Conservation (phyloP, 2,329 filamentous ascomycete genomes). For the Xylaria sp. region DNA sequence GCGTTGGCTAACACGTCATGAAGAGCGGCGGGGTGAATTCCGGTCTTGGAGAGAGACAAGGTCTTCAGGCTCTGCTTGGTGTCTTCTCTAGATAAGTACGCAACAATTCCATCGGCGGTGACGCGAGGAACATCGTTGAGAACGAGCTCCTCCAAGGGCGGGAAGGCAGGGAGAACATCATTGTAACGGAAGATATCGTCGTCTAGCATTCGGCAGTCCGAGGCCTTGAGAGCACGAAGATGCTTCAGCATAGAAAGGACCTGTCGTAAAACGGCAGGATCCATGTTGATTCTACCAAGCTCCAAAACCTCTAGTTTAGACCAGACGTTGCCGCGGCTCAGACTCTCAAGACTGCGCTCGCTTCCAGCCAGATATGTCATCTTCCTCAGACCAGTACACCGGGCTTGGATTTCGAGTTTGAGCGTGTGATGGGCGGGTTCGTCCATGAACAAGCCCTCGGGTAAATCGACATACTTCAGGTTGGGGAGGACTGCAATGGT, state of each 20-base stretch:
- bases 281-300: constrained; percentile 61
- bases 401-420: constrained; percentile 75
- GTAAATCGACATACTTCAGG: constrained; percentile 83
- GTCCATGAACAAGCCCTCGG: constrained; percentile 79
- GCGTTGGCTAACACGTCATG: constrained; percentile 56
- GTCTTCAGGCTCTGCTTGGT: constrained; percentile 58
- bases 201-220: constrained; percentile 62
- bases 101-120: constrained; percentile 63
- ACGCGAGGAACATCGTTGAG: constrained; percentile 67
- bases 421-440: constrained; percentile 70
- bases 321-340: constrained; percentile 64
- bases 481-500: constrained; percentile 81
- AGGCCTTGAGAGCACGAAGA: constrained; percentile 70
- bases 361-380: constrained; percentile 80
- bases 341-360: constrained; percentile 68
- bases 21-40: constrained; percentile 58
- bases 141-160: constrained; percentile 66
- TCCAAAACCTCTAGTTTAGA: constrained; percentile 67
- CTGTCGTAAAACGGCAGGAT: constrained; percentile 64
- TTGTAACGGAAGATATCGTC: constrained; percentile 69
- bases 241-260: constrained; percentile 62
- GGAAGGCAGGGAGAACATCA: constrained; percentile 64
- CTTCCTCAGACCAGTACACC: constrained; percentile 78
- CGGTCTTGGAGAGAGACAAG: constrained; percentile 67
- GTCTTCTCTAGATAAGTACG: constrained; percentile 59